Base-by-base conservation (phyloP, 345 rosid species). In the Streptanthus diversifolius region DNA sequence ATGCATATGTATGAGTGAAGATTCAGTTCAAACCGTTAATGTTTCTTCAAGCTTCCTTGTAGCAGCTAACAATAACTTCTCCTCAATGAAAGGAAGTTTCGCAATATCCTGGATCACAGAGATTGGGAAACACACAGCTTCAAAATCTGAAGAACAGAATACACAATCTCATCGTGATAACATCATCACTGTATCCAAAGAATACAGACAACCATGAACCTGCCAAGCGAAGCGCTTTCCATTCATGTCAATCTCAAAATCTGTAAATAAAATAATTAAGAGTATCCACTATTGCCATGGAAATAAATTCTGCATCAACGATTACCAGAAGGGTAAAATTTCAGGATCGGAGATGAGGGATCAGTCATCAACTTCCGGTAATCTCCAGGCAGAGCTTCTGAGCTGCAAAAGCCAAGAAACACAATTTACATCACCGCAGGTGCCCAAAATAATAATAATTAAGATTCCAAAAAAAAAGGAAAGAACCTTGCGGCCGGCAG, bases 201-300 rank as follows among this genome's bases (percentile, higher is more conserved):
- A 70, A 67, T 14, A 65, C 24, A 71, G 53, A 48, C 12, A 77
- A 39, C 18, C 25, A 70, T 18, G 37, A 70, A 92, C 99, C 99
- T 95, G 99, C 98, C 98, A 95, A 17, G 98, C 83, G 36, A 88
- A 92, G 66, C 95, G 96, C 81, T 95, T 95, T 37, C 99, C 99
- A 76, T 92, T 91, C 99, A 95, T 90, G 85, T 95, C 99, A 62
- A 90, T 75, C 77, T 90, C 95, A 83, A 95, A 92, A 83, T 90
- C 99, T 92, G 93, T 61, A 48, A 57, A 77, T 8, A 79, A 12
- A 74, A 62, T 63, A 37, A 73, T 39, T 21, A 40, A 22, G 29
- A 71, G 43, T 40, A 43, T 65, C 72, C 66, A 48, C 25, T 39
- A 33, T 52, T 47, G 33, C 66, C 36, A 54, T 36, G 55, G 0